These are phyloP conservation scores for Podaxis sp. DNA, from an alignment of 768 basidiomycete species.

Conservation along the genomic window DNA sequence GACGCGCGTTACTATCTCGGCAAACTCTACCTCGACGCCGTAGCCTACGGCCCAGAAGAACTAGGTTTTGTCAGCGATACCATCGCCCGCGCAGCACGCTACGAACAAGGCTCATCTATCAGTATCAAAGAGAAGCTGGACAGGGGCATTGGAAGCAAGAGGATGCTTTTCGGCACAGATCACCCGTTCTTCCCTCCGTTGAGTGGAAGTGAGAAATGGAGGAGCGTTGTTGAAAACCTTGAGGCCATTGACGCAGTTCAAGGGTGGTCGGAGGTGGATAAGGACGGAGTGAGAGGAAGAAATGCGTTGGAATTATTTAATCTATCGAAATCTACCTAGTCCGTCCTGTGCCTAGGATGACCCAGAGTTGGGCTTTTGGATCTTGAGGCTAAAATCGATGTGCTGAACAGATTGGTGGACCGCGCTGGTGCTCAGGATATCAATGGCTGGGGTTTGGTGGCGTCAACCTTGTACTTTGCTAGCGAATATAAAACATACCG, in stretches of 20 bases:
- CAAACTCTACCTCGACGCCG: conserved; percentile 79
- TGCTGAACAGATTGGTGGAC: conserved; percentile 93
- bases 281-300: conserved; percentile 61
- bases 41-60: conserved; percentile 88
- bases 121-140: conserved; percentile 16
- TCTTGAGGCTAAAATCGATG: conserved; percentile 96
- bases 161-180: conserved; percentile 83
- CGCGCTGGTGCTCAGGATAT: conserved; percentile 88
- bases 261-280: conserved; percentile 60
- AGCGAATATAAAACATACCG: conserved; percentile 45
- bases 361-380: conserved; percentile 58
- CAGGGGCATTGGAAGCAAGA: conserved; percentile 49
- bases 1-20: conserved; percentile 85
- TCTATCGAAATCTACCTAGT: conserved; percentile 22
- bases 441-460: conserved; percentile 64
- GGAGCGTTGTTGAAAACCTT: conserved; percentile 81
- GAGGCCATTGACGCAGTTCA: conserved; percentile 70
- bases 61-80: conserved; percentile 74
- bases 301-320: conserved; percentile 77
- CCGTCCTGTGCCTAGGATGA: neutral
- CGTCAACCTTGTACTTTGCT: neutral
- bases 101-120: conserved; percentile 35
- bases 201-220: conserved; percentile 66
- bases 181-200: conserved; percentile 92
- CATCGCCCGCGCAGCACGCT: conserved; percentile 57